These are phyloP conservation scores for Cryomyces antarcticus DNA, from an alignment of 495 filamentous ascomycete species.

Conservation along the genomic window DNA sequence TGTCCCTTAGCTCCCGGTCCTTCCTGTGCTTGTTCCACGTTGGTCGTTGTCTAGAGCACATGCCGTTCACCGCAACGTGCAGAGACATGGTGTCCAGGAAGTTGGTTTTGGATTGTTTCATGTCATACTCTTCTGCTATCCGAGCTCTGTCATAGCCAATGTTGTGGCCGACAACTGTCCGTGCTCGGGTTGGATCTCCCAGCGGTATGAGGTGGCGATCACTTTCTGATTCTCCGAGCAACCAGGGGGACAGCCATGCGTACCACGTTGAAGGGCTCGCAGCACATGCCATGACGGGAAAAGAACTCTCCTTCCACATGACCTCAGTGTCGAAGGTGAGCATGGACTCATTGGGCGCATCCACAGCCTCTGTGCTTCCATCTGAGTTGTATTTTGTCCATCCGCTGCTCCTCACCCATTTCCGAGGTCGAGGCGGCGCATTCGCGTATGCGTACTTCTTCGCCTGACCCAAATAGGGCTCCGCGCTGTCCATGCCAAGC, in stretches of 20 bases:
- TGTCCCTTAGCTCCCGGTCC: conserved; percentile 62
- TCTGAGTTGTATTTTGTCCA: conserved; percentile 85
- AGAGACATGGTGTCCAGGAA: conserved; percentile 98
- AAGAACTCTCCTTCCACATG: conserved; percentile 79
- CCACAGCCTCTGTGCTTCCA: conserved; percentile 47
- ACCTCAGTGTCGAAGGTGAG: conserved; percentile 93
- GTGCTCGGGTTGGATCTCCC: conserved; percentile 44
- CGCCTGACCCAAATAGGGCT: conserved; percentile 64
- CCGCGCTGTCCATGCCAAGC: conserved; percentile 68
- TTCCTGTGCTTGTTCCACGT: conserved; percentile 96
- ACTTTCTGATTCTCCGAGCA: conserved; percentile 61
- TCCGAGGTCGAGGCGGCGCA: conserved; percentile 51
- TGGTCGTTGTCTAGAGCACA: conserved; percentile 91
- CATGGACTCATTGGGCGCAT: conserved; percentile 58
- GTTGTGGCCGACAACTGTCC: conserved; percentile 84
- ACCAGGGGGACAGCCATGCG: conserved; percentile 91
- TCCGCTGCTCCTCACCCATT: conserved; percentile 63
- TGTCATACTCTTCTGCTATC: conserved; percentile 70
- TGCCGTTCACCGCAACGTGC: conserved; percentile 94
- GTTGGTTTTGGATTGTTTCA: conserved; percentile 60
- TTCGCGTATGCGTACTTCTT: conserved; percentile 46
- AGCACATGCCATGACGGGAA: conserved; percentile 91
- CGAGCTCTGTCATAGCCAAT: conserved; percentile 88
- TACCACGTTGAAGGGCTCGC: conserved; percentile 81
- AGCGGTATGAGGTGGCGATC: conserved; percentile 69